Evolutionary conservation across 352 stramenopile species (phyloP), one percentile per base, ranked within the genome.

Genomic region (Aphanomyces cochlioides): DNA sequence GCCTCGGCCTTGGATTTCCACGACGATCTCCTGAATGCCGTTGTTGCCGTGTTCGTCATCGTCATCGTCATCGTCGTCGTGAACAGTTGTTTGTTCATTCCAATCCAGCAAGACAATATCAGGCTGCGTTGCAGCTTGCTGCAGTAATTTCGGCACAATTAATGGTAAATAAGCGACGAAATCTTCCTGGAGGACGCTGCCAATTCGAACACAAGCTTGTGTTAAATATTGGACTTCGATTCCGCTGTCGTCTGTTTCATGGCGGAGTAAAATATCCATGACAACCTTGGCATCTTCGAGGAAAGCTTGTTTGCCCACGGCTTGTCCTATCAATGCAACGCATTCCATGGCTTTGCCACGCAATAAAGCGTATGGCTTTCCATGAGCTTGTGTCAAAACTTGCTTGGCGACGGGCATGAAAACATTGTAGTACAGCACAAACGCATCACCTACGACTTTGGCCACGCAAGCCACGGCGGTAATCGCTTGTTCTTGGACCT

Each of bases 351-450:
- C 79, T 73, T 95, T 95, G 68, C 87, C 87, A 59, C 87, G 85
- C 72, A 95, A 74, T 61, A 95, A 76, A 54, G 83, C 73, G 75
- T 90, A 95, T 72, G 92, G 83, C 56, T 84, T 83, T n/a, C 87
- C 67, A 40, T 78, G 69, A 5, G 87, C 86, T 66, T 93, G 84
- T 41, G 89, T 74, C 45, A 95, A 74, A 66, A 95, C 79, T 67
- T 95, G 83, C 77, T 92, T 93, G 45, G 87, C 87, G 48, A 95
- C 76, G 54, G 87, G 87, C 47, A 95, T 95, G 73, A 95, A 95
- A 47, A 95, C 90, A 66, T 87, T 79, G 73, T 95, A 95, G 75
- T 90, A 93, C 56, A 75, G 77, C 37, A 83, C 72, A 65, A 95
- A 95, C 43, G 89, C 83, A 56, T 82, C 76, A 34, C 85, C 83